Evolutionary conservation across 1,284 basidiomycete species (phyloP), one percentile per base, ranked within the genome.

Genomic region (Pterulicium gracile): DNA sequence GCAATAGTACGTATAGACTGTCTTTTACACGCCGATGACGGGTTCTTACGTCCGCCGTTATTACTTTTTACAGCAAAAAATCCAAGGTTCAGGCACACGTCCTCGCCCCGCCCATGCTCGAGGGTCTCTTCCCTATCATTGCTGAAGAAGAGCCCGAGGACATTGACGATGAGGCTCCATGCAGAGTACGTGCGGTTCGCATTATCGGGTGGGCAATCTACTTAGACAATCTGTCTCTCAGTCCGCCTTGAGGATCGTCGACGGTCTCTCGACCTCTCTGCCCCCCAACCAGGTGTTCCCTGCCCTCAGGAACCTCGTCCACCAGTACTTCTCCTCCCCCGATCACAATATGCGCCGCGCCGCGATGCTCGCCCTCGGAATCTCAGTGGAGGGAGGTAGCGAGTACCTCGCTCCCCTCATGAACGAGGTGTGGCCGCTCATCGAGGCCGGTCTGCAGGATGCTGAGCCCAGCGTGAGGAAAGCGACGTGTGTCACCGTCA

Each of bases 261-360:
- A 99, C 62, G 81, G 84, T 47, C 82, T 99, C 45, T 85, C 95
- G 17, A 97, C 95, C 50, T 85, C 84, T 55, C 79, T 99, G 7
- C 96, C 96, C 20, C 96, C 96, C 12, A 79, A 79, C 47, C 95
- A 98, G 67, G 95, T 98, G 54, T 98, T 98, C 83, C 93, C 94
- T 22, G 80, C 90, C 15, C 81, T 99, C 44, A 87, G 88, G 50
- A 67, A 66, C 46, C 78, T 94, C 55, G 87, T 96, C 49, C 73
- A 81, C 52, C 73, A 84, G 50, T 95, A 93, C 66, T 88, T 93
- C 69, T 70, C 75, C 12, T 91, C 87, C 3, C 64, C 78, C n/a
- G 82, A 95, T 54, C 74, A 87, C 1, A 70, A 79, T 46, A 66
- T 75, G 55, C 87, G 96, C 51, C 94, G 96, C 54, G 90, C 91